phyloP scores from a whole-genome alignment of 306 rosid species.

The Urtica urens region DNA sequence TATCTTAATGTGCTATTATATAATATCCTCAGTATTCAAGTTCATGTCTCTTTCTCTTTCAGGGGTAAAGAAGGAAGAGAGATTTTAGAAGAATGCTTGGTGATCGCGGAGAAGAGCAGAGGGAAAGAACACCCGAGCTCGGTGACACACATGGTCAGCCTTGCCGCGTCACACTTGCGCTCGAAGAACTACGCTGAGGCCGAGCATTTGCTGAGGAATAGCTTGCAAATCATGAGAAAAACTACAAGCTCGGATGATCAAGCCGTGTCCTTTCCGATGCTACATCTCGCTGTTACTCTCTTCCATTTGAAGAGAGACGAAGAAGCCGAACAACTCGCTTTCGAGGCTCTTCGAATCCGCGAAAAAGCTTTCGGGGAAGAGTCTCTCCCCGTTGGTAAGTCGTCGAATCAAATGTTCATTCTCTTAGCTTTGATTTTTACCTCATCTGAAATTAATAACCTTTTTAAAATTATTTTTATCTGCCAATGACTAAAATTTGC shows the following conservation, averaged over 20 bases:
- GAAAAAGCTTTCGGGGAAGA: slow-evolving; percentile 63
- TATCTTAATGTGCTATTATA: too few species aligned
- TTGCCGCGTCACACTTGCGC: slow-evolving; percentile 66
- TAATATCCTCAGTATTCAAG: too few species aligned
- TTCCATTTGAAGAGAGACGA: slow-evolving; percentile 59
- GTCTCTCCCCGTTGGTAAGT: slow-evolving; percentile 77
- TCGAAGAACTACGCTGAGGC: slow-evolving; percentile 65
- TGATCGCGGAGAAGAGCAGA: slow-evolving; percentile 47
- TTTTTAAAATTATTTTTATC: too few species aligned
- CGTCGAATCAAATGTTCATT: too few species aligned
- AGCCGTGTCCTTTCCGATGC: slow-evolving; percentile 70
- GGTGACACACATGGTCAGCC: slow-evolving; percentile 60
- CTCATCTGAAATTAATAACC: too few species aligned
- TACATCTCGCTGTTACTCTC: slow-evolving; percentile 79
- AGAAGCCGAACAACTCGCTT: slow-evolving; percentile 75
- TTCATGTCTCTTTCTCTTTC: too few species aligned
- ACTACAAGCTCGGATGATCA: slow-evolving; percentile 49
- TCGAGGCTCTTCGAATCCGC: slow-evolving; percentile 59
- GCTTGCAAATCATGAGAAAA: slow-evolving; percentile 52
- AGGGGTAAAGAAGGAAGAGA: slow-evolving; percentile 86
- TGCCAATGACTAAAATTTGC: too few species aligned
- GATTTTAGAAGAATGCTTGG: slow-evolving; percentile 64
- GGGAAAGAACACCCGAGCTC: slow-evolving; percentile 72
- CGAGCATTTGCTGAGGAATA: slow-evolving; percentile 56
- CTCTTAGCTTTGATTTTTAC: too few species aligned